Evolutionary conservation across 1,284 basidiomycete species (phyloP).

Genomic region (Microbotryum silenes-acaulis): DNA sequence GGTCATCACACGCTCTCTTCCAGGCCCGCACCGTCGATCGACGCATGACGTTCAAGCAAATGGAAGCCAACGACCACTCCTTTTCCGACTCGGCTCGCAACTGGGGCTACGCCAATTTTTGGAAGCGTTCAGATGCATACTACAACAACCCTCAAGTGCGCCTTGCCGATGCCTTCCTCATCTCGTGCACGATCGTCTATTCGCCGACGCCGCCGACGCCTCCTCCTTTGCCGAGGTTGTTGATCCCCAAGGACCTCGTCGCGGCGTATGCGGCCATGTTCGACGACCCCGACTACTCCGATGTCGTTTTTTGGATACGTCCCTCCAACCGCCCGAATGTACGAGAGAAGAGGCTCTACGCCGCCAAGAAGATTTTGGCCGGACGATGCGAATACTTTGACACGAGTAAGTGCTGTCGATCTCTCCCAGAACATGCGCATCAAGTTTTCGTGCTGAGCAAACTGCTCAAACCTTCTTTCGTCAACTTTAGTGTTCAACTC

Average conservation of each 20-base stretch:
- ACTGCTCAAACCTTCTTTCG: too few relatives aligned
- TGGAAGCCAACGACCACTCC: constrained; percentile 42
- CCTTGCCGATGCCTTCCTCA: constrained; percentile 39
- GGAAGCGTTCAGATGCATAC: constrained; percentile 37
- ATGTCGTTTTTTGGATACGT: constrained; percentile 36
- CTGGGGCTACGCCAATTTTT: constrained; percentile 37
- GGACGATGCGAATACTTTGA: constrained; percentile 41
- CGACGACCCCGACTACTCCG: constrained; percentile 36
- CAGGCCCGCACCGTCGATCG: constrained; percentile 28
- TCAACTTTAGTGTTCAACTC: constrained; percentile 28
- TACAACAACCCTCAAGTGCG: constrained; percentile 33
- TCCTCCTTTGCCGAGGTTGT: constrained; percentile 25
- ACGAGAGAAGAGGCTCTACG: constrained; percentile 38
- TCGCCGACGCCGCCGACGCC: constrained; percentile 27
- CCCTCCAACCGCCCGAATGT: constrained; percentile 12
- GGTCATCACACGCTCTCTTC: too few relatives aligned
- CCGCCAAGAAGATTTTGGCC: constrained; percentile 42
- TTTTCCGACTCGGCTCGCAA: constrained; percentile 41
- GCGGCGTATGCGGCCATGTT: constrained; percentile 36
- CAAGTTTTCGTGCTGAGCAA: background rate
- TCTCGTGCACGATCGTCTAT: constrained; percentile 41
- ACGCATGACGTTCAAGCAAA: constrained; percentile 33
- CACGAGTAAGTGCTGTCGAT: constrained; percentile 19
- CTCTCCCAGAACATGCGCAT: background rate
- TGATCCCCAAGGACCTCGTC: constrained; percentile 35